phyloP scores from a whole-genome alignment of 2,329 filamentous ascomycete species.

The Cladophialophora chaetospira region DNA sequence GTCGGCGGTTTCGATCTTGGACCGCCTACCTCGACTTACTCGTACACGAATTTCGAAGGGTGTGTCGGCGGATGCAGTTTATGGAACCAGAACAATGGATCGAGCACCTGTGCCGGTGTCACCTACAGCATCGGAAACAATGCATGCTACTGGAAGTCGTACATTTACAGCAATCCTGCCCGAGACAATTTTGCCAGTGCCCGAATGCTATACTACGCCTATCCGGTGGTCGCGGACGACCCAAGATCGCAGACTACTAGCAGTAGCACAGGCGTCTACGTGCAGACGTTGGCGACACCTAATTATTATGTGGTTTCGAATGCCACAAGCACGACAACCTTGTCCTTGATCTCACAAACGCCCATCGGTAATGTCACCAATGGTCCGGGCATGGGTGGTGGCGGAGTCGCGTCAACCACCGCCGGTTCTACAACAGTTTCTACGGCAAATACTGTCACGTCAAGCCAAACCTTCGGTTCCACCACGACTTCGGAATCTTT shows the following conservation, averaged over 20 bases:
- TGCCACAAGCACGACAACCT: conserved; percentile 8
- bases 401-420: not conserved
- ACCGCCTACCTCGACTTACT: conserved; percentile 17
- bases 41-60: conserved; percentile 27
- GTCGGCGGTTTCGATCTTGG: conserved; percentile 25
- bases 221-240: conserved; percentile 29
- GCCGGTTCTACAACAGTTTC: too few relatives aligned
- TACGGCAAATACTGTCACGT: too few relatives aligned
- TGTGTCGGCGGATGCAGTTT: conserved; percentile 29
- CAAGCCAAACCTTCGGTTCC: not conserved
- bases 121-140: conserved; percentile 22
- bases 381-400: conserved; percentile 16
- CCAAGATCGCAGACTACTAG: conserved; percentile 15
- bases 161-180: conserved; percentile 11
- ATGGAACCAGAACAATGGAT: conserved; percentile 25
- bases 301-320: conserved; percentile 21
- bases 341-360: conserved; percentile 18
- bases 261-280: conserved; percentile 17
- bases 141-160: conserved; percentile 29
- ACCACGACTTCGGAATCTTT: not conserved
- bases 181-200: conserved; percentile 21
- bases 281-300: conserved; percentile 22
- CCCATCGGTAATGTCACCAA: conserved; percentile 14
- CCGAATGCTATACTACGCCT: conserved; percentile 30
- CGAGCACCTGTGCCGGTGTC: conserved; percentile 28